Evolutionary conservation across 1,284 basidiomycete genomes (phyloP), one percentile per base, ranked within the genome.

Genomic region (Ganoderma lucidum): DNA sequence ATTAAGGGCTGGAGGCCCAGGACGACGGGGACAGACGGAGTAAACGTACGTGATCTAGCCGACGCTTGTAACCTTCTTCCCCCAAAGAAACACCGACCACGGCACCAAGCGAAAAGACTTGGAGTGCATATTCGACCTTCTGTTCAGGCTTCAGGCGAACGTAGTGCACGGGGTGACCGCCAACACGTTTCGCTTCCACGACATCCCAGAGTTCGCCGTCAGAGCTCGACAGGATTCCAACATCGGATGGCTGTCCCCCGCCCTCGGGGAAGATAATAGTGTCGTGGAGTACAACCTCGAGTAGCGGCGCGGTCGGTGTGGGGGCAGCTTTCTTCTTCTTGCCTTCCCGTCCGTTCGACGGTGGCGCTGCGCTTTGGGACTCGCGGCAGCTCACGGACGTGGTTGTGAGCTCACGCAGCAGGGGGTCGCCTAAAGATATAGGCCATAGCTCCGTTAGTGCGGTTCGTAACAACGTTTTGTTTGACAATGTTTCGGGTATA

Each of bases 231-330:
- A 96, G 81, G 10, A 83, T 66, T 0, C 95, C 95, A 30, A 89
- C 90, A 76, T 96, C 95, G 6, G 90, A 90, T 0, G 94, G 93
- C 75, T 97, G 95, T 2, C 94, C 94, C 17, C 95, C 95, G 15
- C 94, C 94, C 81, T 96, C 95, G 0, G 95, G 95, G 76, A 96
- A 96, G 58, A 96, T 86, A n/a, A 95, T 85, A 1, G 94, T 96
- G 78, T 96, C 95, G 70, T 92, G 89, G 51, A 94, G 81, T 71
- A 93, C 85, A 4, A 96, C 82, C 73, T 91, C 88, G 42, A 92
- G 81, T 19, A 88, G 79, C 6, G 87, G 85, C 60, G 82, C 83
- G 15, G 76, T 79, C 1, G 85, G 82, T n/a, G 85, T 74, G 42
- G 82, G 78, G 15, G 85, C 82, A 12, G 86, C 76, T 62, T 88